These are phyloP conservation scores for Lotus japonicus DNA, from an alignment of 306 rosid species.

Conservation along the genomic window DNA sequence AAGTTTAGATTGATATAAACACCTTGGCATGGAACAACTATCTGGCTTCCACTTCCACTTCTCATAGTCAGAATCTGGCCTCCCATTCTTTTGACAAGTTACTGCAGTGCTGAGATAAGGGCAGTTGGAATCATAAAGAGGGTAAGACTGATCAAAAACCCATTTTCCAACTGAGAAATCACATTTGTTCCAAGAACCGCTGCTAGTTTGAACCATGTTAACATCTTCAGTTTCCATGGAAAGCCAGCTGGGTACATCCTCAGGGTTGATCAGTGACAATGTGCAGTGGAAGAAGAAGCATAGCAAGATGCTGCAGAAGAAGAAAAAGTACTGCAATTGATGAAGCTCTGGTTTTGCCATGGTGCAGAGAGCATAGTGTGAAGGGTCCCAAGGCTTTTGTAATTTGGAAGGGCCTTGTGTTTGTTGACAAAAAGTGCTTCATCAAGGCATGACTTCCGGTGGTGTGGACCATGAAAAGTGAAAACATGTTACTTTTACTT, in stretches of 20 bases:
- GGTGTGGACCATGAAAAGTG: constrained; percentile 35
- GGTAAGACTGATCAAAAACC: constrained; percentile 79
- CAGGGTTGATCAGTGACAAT: constrained; percentile 39
- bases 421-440: constrained; percentile 17
- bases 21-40: constrained; percentile 82
- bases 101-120: constrained; percentile 86
- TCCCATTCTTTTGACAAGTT: constrained; percentile 80
- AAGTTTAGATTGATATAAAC: background rate
- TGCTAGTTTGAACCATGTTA: constrained; percentile 53
- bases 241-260: constrained; percentile 41
- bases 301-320: constrained; percentile 23
- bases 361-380: constrained; percentile 23
- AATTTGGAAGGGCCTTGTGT: constrained; percentile 15
- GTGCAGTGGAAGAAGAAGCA: constrained; percentile 26
- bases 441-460: constrained; percentile 78
- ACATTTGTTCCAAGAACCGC: constrained; percentile 43
- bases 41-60: constrained; percentile 93
- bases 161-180: constrained; percentile 79
- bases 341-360: constrained; percentile 50
- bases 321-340: constrained; percentile 18
- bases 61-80: constrained; percentile 94
- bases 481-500: constrained; percentile 22
- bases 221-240: constrained; percentile 45
- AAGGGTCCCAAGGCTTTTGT: constrained; percentile 34
- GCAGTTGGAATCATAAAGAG: constrained; percentile 73